phyloP scores from a whole-genome alignment of 768 basidiomycete species.

The Tylopilus plumbeoviolaceoides region DNA sequence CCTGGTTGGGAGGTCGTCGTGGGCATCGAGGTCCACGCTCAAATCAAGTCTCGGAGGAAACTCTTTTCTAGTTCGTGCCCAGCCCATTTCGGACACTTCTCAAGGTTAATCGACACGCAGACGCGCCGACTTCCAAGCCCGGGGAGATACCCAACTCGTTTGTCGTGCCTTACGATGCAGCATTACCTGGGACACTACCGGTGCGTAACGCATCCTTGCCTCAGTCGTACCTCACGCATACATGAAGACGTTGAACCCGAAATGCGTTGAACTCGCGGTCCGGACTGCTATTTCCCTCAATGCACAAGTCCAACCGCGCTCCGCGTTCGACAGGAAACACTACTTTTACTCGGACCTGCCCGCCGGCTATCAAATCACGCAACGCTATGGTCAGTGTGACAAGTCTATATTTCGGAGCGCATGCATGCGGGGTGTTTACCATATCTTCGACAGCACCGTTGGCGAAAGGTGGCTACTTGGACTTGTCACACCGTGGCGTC shows the following conservation, averaged over 20 bases:
- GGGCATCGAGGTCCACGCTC: constrained; percentile 94
- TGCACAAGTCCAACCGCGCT: constrained; percentile 58
- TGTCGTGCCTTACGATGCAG: constrained; percentile 79
- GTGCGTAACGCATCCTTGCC: constrained; percentile 40
- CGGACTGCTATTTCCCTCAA: constrained; percentile 78
- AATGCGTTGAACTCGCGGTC: constrained; percentile 74
- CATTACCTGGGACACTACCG: constrained; percentile 90
- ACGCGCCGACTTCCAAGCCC: constrained; percentile 37
- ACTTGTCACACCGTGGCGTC: constrained; percentile 34
- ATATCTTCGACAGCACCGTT: constrained; percentile 58
- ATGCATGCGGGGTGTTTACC: neutral
- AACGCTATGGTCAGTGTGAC: constrained; percentile 69
- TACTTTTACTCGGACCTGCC: constrained; percentile 97
- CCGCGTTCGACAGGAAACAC: constrained; percentile 94
- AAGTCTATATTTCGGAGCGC: neutral
- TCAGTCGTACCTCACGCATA: neutral
- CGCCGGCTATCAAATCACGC: constrained; percentile 94
- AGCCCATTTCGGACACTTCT: neutral
- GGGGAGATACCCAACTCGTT: constrained; percentile 65
- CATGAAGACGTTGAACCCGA: constrained; percentile 45
- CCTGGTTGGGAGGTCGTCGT: constrained; percentile 88
- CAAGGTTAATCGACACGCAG: constrained; percentile 23
- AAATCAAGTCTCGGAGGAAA: constrained; percentile 83
- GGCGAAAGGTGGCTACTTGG: constrained; percentile 62
- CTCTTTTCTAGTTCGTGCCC: constrained; percentile 70